phyloP scores from a whole-genome alignment of 2,329 filamentous ascomycete species.

The Phialophora expanda region DNA sequence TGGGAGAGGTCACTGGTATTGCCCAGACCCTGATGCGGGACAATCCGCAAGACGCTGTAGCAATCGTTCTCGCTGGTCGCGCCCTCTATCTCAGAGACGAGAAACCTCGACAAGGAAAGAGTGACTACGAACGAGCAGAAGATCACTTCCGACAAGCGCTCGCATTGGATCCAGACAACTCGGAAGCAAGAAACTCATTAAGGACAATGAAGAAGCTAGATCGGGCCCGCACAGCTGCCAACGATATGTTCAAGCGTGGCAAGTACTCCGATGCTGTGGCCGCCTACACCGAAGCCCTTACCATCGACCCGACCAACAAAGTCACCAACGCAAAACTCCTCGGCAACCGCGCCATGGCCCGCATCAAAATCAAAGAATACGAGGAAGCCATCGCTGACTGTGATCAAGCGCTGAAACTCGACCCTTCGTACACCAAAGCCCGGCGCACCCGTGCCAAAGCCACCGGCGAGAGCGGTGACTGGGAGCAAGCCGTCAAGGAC shows the following conservation, averaged over 20 bases:
- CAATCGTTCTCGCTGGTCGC: conserved; percentile 83
- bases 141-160: conserved; percentile 90
- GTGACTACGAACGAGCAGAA: conserved; percentile 74
- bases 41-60: conserved; percentile 93
- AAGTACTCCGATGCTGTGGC: conserved; percentile 80
- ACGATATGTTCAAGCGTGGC: conserved; percentile 84
- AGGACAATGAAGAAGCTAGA: conserved; percentile 90
- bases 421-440: conserved; percentile 85
- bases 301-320: conserved; percentile 85
- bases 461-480: conserved; percentile 79
- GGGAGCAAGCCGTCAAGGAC: conserved; percentile 89
- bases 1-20: conserved; percentile 90
- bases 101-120: conserved; percentile 57
- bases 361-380: conserved; percentile 79
- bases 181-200: conserved; percentile 84
- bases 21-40: conserved; percentile 83
- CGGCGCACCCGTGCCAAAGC: conserved; percentile 94
- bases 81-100: conserved; percentile 90
- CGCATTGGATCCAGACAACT: conserved; percentile 88
- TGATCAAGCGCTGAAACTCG: conserved; percentile 79
- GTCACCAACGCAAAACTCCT: conserved; percentile 93
- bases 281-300: conserved; percentile 80
- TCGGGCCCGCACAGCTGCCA: conserved; percentile 92
- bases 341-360: conserved; percentile 88
- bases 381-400: conserved; percentile 83